These are phyloP conservation scores for Kodamaea restingae DNA, from an alignment of 805 yeast species.

Conservation along the genomic window DNA sequence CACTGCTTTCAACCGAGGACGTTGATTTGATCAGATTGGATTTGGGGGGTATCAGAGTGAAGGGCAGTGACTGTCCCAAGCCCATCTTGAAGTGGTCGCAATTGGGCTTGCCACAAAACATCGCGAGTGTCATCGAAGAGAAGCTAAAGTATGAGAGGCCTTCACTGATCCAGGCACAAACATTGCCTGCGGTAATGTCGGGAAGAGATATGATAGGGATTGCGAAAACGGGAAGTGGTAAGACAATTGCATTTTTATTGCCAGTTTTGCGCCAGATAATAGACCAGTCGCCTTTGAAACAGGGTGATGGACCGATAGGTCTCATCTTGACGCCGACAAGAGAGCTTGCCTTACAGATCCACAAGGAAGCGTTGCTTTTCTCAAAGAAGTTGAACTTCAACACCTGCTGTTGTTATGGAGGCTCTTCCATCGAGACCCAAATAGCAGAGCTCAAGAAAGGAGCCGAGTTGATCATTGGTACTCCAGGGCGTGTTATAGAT, in stretches of 20 bases:
- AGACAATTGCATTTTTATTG: slow-evolving; percentile 80
- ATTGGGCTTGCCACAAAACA: slow-evolving; percentile 64
- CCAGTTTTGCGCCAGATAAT: slow-evolving; percentile 82
- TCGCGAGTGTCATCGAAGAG: slow-evolving; percentile 49
- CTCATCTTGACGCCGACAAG: slow-evolving; percentile 86
- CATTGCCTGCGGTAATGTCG: slow-evolving; percentile 84
- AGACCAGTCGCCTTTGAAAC: slow-evolving; percentile 55
- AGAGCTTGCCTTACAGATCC: slow-evolving; percentile 83
- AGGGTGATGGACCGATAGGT: slow-evolving; percentile 67
- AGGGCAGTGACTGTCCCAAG: slow-evolving; percentile 53
- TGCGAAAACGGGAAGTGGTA: slow-evolving; percentile 96
- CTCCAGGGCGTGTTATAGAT: slow-evolving; percentile 94
- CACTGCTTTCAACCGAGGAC: slow-evolving; percentile 48
- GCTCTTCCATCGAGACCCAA: slow-evolving; percentile 76
- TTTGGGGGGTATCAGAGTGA: slow-evolving; percentile 62
- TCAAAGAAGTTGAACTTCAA: slow-evolving; percentile 45
- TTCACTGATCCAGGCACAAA: slow-evolving; percentile 87
- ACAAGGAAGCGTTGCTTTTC: slow-evolving; percentile 60
- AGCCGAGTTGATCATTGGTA: slow-evolving; percentile 79
- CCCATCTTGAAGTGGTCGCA: slow-evolving; percentile 81
- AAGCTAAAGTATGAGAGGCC: slow-evolving; percentile 56
- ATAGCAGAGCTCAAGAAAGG: slow-evolving; percentile 77
- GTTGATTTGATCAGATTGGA: slow-evolving; percentile 48
- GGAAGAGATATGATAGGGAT: slow-evolving; percentile 91
- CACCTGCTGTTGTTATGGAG: slow-evolving; percentile 86